phyloP scores from a whole-genome alignment of 345 rosid species.

The Pugionium cornutum region DNA sequence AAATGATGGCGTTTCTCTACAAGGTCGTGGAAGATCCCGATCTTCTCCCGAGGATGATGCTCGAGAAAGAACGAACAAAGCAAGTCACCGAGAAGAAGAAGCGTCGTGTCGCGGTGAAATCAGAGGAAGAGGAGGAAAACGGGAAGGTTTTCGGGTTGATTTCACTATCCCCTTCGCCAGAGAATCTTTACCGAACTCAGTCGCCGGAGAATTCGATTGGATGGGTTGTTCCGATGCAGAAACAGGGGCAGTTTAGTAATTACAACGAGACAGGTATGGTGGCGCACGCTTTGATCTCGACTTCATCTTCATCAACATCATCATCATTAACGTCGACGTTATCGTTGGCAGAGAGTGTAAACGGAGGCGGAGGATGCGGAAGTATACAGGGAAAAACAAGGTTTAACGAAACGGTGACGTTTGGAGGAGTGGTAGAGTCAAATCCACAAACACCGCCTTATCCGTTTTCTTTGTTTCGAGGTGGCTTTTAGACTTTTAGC shows the following conservation, averaged over 20 bases:
- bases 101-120: conserved; percentile 50
- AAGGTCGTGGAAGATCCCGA: conserved; percentile 84
- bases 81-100: conserved; percentile 48
- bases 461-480: conserved; percentile 78
- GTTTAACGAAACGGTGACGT: conserved; percentile 34
- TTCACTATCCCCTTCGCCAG: conserved; percentile 52
- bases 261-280: conserved; percentile 17
- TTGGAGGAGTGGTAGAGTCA: conserved; percentile 47
- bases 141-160: conserved; percentile 43
- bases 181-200: conserved; percentile 29
- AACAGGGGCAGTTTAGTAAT: conserved; percentile 24
- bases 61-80: conserved; percentile 50
- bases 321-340: conserved; percentile 36
- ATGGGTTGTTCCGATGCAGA: conserved; percentile 35
- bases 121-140: conserved; percentile 54
- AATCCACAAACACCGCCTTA: conserved; percentile 57
- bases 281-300: conserved; percentile 13
- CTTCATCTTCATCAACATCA: conserved; percentile 14
- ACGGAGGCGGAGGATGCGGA: conserved; percentile 31
- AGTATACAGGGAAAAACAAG: conserved; percentile 22
- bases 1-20: conserved; percentile 86
- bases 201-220: conserved; percentile 45
- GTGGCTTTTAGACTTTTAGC: conserved; percentile 60
- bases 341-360: conserved; percentile 36
- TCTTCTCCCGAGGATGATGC: conserved; percentile 65